Evolutionary conservation across 768 basidiomycete species (phyloP).

Genomic region (Boletellus emodensis): DNA sequence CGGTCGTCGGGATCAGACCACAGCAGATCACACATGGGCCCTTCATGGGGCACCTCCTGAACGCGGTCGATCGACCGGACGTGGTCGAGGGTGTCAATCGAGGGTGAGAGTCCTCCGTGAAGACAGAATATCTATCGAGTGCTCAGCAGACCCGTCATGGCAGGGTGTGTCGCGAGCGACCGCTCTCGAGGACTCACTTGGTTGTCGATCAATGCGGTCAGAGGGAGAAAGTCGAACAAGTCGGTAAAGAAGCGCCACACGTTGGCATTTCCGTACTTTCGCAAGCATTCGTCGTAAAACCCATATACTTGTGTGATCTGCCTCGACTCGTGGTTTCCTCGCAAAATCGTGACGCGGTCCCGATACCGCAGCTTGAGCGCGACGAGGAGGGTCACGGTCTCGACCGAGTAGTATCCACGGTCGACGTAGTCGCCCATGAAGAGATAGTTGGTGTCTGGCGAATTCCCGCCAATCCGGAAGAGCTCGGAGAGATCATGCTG

Average conservation of each 20-base stretch:
- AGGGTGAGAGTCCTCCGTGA: constrained; percentile 95
- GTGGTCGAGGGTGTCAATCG: constrained; percentile 99
- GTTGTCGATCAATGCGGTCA: constrained; percentile 97
- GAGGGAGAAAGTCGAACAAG: constrained; percentile 94
- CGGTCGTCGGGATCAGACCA: constrained; percentile 99
- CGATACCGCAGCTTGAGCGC: constrained; percentile 97
- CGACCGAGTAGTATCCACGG: constrained; percentile 98
- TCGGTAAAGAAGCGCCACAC: constrained; percentile 99
- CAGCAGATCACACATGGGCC: constrained; percentile 98
- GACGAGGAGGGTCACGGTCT: constrained; percentile 96
- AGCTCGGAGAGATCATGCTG: constrained; percentile 99
- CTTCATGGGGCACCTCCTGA: constrained; percentile 99
- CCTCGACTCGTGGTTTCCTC: constrained; percentile 97
- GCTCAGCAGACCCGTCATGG: constrained; percentile 5
- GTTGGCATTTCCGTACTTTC: constrained; percentile 99
- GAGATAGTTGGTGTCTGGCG: constrained; percentile 98
- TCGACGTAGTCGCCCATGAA: constrained; percentile 99
- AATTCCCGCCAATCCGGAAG: constrained; percentile 97
- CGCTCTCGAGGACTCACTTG: constrained; percentile 66
- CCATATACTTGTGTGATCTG: constrained; percentile 99
- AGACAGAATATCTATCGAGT: constrained; percentile 88
- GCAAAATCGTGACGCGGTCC: constrained; percentile 94
- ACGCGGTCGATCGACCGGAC: constrained; percentile 98
- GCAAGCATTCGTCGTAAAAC: constrained; percentile 98
- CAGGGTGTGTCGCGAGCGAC: background rate